These are phyloP conservation scores for Solanum sitiens DNA, from an alignment of 257 asterid genomes.

Conservation along the genomic window DNA sequence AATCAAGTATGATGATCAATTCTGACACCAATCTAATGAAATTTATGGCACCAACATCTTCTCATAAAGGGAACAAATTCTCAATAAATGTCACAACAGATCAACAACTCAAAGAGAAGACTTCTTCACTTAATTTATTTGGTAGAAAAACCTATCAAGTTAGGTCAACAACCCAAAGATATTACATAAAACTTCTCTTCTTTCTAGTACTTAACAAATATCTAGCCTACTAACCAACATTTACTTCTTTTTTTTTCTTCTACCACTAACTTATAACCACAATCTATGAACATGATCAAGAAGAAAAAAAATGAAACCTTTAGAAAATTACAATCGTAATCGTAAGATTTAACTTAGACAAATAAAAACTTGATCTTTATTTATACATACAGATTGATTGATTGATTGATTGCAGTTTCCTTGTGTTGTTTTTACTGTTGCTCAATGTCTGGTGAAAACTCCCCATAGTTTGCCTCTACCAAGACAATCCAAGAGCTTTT, in stretches of 20 bases:
- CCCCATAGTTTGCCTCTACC: conserved; percentile 71
- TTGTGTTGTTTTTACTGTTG: not conserved
- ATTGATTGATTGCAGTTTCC: not conserved
- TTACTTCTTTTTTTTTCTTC: not conserved
- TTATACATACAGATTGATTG: conserved; percentile 24
- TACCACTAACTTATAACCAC: conserved; percentile 14
- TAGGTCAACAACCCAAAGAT: conserved; percentile 15
- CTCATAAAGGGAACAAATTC: not conserved
- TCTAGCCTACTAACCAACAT: not conserved
- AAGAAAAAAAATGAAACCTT: not conserved
- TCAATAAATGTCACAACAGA: not conserved
- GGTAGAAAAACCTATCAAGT: conserved; percentile 7
- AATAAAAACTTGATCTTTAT: conserved; percentile 4
- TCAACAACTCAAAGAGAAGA: conserved; percentile 1
- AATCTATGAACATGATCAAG: conserved; percentile 25
- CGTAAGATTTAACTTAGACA: not conserved
- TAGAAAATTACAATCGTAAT: not conserved
- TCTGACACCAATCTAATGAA: not conserved
- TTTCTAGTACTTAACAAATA: not conserved
- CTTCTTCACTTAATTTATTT: conserved; percentile 6
- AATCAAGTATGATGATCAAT: not conserved
- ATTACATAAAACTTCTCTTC: not conserved
- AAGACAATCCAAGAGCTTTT: conserved; percentile 61
- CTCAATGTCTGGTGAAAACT: conserved; percentile 35
- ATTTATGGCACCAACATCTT: not conserved